A percentile compares a stretch with the other conserved stretches of the same genome.
Evolutionary conservation across 371 early-diverging fungal genomes (phyloP).

Genomic region (Rhizopus arrhizus): DNA sequence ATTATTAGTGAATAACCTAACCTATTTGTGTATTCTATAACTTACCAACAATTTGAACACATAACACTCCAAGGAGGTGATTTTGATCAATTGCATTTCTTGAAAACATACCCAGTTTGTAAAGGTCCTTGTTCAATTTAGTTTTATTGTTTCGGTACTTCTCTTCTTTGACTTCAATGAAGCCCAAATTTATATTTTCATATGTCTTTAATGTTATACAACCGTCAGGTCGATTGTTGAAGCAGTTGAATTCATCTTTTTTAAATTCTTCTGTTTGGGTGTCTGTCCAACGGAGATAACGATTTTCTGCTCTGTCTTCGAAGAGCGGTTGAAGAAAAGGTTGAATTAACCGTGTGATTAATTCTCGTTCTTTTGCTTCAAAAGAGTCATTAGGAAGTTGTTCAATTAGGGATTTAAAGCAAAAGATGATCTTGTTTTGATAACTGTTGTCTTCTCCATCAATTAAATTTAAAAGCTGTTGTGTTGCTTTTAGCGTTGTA

Average conservation of each 20-base stretch:
- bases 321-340: conserved; percentile 12
- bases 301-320: conserved; percentile 14
- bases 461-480: too few relatives aligned
- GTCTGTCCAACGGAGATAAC: conserved; percentile 11
- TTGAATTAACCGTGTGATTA: conserved; percentile 11
- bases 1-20: conserved; percentile 13
- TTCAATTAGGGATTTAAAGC: conserved; percentile 12
- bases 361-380: conserved; percentile 13
- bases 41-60: conserved; percentile 21
- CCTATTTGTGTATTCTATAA: conserved; percentile 16
- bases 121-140: conserved; percentile 17
- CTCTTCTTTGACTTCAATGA: conserved; percentile 19
- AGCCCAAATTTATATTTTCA: conserved; percentile 12
- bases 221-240: conserved; percentile 15
- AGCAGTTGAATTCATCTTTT: conserved; percentile 10
- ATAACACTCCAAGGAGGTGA: conserved; percentile 12
- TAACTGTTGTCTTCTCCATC: conserved; percentile 7
- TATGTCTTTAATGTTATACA: conserved; percentile 13
- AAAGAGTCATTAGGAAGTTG: too few relatives aligned
- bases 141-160: conserved; percentile 11
- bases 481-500: too few relatives aligned
- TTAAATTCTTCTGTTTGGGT: conserved; percentile 14
- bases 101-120: conserved; percentile 14
- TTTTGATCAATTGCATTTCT: conserved; percentile 19
- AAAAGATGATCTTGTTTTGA: conserved; percentile 9